Conservation (phyloP, 257 asterid species). For the Fraxinus americana region DNA sequence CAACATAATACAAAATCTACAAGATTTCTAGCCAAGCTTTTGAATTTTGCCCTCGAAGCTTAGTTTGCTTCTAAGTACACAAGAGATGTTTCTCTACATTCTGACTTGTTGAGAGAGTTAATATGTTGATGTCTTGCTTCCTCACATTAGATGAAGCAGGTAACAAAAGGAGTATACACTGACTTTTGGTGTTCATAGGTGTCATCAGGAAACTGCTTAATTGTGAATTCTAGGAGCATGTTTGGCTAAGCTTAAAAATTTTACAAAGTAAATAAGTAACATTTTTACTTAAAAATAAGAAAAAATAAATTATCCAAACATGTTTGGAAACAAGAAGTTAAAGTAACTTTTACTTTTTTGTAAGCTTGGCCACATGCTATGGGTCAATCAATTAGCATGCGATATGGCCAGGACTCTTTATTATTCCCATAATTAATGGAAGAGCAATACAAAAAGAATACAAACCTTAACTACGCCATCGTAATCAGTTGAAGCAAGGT, state of each 20-base stretch:
- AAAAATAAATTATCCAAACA: background rate
- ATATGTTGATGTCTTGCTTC: background rate
- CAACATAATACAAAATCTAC: background rate
- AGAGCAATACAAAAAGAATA: conserved; percentile 19
- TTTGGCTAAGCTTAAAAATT: background rate
- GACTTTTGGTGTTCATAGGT: background rate
- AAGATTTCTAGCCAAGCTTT: background rate
- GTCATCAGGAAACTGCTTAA: background rate
- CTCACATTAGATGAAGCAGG: background rate
- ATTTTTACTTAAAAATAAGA: background rate
- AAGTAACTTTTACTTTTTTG: background rate
- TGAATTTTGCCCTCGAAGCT: background rate
- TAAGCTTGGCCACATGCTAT: background rate
- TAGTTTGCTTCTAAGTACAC: background rate
- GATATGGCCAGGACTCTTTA: background rate
- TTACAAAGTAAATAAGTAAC: background rate
- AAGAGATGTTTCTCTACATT: background rate
- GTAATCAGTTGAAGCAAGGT: conserved; percentile 91
- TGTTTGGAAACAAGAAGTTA: background rate
- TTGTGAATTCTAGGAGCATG: background rate
- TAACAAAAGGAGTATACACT: background rate
- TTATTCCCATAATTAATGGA: conserved; percentile 9
- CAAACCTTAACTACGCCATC: conserved; percentile 76
- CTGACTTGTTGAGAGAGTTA: background rate
- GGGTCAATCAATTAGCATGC: background rate